A percentile compares a stretch with the other conserved stretches of the same genome.
Conservation (phyloP, 108 stramenopile genomes). For the Aurantiochytrium sp. region DNA sequence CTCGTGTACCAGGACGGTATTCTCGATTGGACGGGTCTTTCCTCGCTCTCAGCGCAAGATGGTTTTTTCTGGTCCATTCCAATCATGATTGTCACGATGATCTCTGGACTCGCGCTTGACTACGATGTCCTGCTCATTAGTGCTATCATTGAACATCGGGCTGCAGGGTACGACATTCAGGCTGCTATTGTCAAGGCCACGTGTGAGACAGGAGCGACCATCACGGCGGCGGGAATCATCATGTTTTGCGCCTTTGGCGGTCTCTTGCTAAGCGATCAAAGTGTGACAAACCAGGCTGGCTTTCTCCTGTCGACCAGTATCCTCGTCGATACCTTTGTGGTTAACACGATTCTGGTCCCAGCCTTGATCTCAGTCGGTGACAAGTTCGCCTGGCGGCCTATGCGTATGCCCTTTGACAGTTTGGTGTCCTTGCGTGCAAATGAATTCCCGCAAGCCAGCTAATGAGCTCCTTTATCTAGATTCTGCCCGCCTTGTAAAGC, state of each 20-base stretch:
- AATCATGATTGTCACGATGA: conserved; percentile 45
- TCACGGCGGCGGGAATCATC: conserved; percentile 41
- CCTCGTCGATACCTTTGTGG: conserved; percentile 48
- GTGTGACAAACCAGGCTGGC: conserved; percentile 37
- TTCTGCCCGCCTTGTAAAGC: no score
- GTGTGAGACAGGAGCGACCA: conserved; percentile 32
- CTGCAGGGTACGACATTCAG: conserved; percentile 27
- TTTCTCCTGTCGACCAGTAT: conserved; percentile 37
- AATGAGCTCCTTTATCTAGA: no score
- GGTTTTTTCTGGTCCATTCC: conserved; percentile 44
- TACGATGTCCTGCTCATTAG: conserved; percentile 47
- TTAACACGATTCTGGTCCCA: conserved; percentile 42
- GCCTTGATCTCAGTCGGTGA: conserved; percentile 25
- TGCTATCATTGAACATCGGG: conserved; percentile 38
- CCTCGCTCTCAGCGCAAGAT: background rate
- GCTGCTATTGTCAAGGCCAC: conserved; percentile 32
- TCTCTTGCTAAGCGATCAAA: conserved; percentile 29
- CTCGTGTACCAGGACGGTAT: conserved; percentile 40
- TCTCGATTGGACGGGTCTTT: background rate
- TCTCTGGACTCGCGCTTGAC: conserved; percentile 48
- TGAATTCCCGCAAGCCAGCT: background rate
- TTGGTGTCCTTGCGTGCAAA: background rate
- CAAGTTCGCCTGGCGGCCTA: background rate
- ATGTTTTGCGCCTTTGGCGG: conserved; percentile 47
- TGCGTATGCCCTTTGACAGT: background rate